Evolutionary conservation across 768 basidiomycete species (phyloP).

Genomic region (Sistotremastrum niveocremeum): DNA sequence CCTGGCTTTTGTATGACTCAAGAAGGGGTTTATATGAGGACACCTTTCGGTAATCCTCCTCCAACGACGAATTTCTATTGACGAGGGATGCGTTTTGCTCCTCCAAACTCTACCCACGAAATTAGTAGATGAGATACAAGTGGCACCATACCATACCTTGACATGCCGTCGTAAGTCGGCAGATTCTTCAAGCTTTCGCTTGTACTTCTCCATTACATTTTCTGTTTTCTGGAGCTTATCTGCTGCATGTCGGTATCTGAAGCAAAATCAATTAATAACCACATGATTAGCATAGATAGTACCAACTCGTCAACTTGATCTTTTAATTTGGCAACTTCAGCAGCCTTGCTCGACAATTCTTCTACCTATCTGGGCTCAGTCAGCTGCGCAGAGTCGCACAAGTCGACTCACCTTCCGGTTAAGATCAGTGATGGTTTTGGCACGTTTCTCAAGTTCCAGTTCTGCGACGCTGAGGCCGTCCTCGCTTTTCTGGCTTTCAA

Average conservation of each 20-base stretch:
- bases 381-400: neutral
- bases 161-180: constrained; percentile 40
- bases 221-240: constrained; percentile 90
- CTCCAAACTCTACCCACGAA: constrained; percentile 53
- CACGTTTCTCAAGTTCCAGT: constrained; percentile 72
- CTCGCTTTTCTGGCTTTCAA: constrained; percentile 79
- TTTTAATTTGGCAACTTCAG: constrained; percentile 67
- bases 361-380: constrained; percentile 30
- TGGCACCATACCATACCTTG: constrained; percentile 15
- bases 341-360: constrained; percentile 66
- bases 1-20: constrained; percentile 85
- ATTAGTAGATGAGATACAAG: neutral
- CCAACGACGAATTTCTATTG: constrained; percentile 82
- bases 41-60: constrained; percentile 83
- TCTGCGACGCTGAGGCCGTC: constrained; percentile 79
- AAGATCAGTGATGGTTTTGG: constrained; percentile 50
- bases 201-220: constrained; percentile 97
- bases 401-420: constrained; percentile 37
- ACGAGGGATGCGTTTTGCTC: constrained; percentile 87
- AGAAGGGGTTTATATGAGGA: constrained; percentile 77
- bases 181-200: constrained; percentile 93
- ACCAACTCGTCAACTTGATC: constrained; percentile 91
- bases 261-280: neutral
- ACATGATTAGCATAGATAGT: neutral
- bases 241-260: constrained; percentile 80